phyloP scores from a whole-genome alignment of 352 stramenopile genomes.

The Vaucheria bursata region DNA sequence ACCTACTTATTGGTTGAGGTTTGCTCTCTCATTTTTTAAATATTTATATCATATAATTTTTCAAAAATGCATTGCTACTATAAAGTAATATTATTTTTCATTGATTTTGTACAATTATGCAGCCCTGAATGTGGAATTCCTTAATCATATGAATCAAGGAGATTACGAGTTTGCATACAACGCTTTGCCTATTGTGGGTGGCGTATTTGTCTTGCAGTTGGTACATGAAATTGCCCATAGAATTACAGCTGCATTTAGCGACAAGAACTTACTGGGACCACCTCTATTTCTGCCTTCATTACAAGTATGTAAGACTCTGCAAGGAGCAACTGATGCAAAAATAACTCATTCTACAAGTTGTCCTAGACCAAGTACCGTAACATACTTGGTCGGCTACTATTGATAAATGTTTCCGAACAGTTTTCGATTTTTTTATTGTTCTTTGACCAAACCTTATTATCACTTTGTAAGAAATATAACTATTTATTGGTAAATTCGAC shows the following conservation, averaged over 20 bases:
- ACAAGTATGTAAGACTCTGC: slow-evolving; percentile 16
- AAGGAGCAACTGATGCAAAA: too few species aligned
- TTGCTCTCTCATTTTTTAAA: not conserved
- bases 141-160: slow-evolving; percentile 35
- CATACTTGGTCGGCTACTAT: too few species aligned
- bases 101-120: not conserved
- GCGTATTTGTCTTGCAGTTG: slow-evolving; percentile 32
- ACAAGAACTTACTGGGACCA: slow-evolving; percentile 51
- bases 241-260: slow-evolving; percentile 48
- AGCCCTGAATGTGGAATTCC: slow-evolving; percentile 34
- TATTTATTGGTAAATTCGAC: too few species aligned
- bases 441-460: too few species aligned
- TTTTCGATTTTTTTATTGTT: too few species aligned
- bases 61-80: too few species aligned
- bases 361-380: too few species aligned
- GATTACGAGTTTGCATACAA: slow-evolving; percentile 17
- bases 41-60: not conserved
- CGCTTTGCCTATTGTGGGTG: slow-evolving; percentile 36
- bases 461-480: too few species aligned
- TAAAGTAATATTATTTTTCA: slow-evolving; percentile 18
- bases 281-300: slow-evolving; percentile 59
- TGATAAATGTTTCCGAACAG: too few species aligned
- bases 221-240: slow-evolving; percentile 58
- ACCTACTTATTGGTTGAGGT: not conserved
- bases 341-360: too few species aligned